Evolutionary conservation across 441 rosid species (phyloP).

Genomic region (Croton laevigatus): DNA sequence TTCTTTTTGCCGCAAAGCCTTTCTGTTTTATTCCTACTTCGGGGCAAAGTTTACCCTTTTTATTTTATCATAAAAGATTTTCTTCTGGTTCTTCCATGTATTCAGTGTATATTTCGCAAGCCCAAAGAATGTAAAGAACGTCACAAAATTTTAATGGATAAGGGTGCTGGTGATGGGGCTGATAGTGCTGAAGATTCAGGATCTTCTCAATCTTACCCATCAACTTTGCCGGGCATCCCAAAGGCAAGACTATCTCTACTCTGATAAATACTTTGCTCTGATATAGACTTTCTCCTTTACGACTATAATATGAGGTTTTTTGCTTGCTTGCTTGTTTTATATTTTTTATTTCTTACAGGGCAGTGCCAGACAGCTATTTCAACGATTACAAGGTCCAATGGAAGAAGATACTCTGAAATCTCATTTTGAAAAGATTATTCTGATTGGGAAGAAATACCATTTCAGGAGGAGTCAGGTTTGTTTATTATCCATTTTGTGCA

Average conservation of each 20-base stretch:
- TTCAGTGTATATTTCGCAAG: constrained; percentile 89
- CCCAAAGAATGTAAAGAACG: constrained; percentile 98
- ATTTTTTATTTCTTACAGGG: constrained; percentile 62
- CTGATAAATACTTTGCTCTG: background rate
- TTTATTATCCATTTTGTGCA: constrained; percentile 5
- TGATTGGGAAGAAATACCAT: constrained; percentile 75
- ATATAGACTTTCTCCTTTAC: background rate
- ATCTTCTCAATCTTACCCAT: constrained; percentile 96
- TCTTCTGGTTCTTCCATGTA: constrained; percentile 24
- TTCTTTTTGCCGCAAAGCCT: constrained; percentile 6
- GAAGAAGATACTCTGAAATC: constrained; percentile 94
- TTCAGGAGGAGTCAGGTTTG: constrained; percentile 74
- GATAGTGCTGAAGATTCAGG: constrained; percentile 99
- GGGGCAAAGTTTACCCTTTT: constrained; percentile 2
- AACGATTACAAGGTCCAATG: constrained; percentile 96
- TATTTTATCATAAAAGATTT: background rate
- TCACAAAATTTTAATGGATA: constrained; percentile 90
- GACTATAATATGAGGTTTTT: constrained; percentile 20
- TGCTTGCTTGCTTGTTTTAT: constrained; percentile 20
- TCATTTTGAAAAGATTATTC: constrained; percentile 92
- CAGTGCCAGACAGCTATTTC: constrained; percentile 99
- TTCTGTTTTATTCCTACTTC: background rate
- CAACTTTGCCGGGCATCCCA: constrained; percentile 99
- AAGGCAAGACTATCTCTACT: constrained; percentile 49
- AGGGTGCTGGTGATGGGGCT: constrained; percentile 88